Evolutionary conservation across 1,284 basidiomycete genomes (phyloP), one percentile per base, ranked within the genome.

Genomic region (Trichosporon faecale): DNA sequence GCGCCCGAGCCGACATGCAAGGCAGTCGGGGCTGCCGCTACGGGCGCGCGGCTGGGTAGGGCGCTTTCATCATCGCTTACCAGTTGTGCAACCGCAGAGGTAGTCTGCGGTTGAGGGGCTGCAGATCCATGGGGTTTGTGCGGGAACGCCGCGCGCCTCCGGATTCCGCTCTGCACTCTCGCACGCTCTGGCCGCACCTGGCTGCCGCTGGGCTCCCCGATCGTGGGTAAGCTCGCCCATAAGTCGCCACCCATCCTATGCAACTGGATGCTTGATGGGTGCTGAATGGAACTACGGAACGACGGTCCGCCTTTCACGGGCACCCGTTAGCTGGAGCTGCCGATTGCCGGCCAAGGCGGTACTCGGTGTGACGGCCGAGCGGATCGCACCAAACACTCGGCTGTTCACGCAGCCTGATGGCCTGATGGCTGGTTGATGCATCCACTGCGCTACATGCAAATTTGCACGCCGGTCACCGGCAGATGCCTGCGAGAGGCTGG

Each of bases 31-130:
- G 18, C 49, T 52, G 49, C 16, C n/a, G 49, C 49, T 23, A 52
- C 3, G 49, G 49, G 21, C 49, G 49, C 49, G n/a, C 21, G 49
- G 40, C 40, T 44, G 49, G 35, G 35, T 37, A 37, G 35, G 35
- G 21, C 49, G 49, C 49, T 52, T 52, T 11, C 49, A 52, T 61
- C 57, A 61, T 61, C 57, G 57, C 57, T 31, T 61, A 31, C 57
- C 21, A 52, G 40, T 6, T 37, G 35, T 14, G 35, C 35, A 14
- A 37, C 35, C 3, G 35, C 35, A 37, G 31, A 7, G 40, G 8
- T 3, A 3, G 12, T 7, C 52, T n/a, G n/a, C 52, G 31, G 31
- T 9, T 7, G 25, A 3, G 55, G 25, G 14, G 3, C 27, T 6
- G 55, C 23, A 60, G 57, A 61, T n/a, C 57, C 29, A 31, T 33